Evolutionary conservation across 139 green algal genomes (phyloP).

Genomic region (Coelastrella sp.): DNA sequence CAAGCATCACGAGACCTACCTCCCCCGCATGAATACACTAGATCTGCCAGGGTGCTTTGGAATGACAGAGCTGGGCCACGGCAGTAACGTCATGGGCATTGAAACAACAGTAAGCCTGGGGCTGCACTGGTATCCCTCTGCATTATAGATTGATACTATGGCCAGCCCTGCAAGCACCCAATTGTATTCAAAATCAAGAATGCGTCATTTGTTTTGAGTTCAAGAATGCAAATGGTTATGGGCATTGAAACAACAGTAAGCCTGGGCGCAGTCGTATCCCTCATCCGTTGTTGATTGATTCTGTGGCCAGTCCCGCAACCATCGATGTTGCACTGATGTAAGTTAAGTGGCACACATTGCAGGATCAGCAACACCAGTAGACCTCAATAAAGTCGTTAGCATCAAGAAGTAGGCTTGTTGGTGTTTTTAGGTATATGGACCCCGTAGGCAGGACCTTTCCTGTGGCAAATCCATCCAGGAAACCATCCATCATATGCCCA

Average conservation of each 20-base stretch:
- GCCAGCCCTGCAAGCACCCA: too few relatives aligned
- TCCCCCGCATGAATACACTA: slow-evolving; percentile 78
- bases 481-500: too few relatives aligned
- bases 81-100: slow-evolving; percentile 94
- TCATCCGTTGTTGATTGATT: neutral
- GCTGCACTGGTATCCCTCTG: too few relatives aligned
- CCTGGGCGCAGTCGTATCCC: neutral
- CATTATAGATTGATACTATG: too few relatives aligned
- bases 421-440: too few relatives aligned
- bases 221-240: neutral
- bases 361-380: too few relatives aligned
- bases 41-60: slow-evolving; percentile 86
- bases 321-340: neutral
- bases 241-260: neutral
- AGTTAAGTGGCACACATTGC: too few relatives aligned
- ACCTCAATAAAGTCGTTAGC: too few relatives aligned
- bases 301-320: neutral
- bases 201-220: neutral
- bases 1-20: slow-evolving; percentile 84
- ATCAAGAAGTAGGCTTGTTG: too few relatives aligned
- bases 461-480: too few relatives aligned
- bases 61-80: slow-evolving; percentile 91
- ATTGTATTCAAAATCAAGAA: neutral
- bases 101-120: slow-evolving; percentile 72
- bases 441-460: too few relatives aligned